These are phyloP conservation scores for Phytophthora fragariae DNA, from an alignment of 352 stramenopile species.

Conservation along the genomic window DNA sequence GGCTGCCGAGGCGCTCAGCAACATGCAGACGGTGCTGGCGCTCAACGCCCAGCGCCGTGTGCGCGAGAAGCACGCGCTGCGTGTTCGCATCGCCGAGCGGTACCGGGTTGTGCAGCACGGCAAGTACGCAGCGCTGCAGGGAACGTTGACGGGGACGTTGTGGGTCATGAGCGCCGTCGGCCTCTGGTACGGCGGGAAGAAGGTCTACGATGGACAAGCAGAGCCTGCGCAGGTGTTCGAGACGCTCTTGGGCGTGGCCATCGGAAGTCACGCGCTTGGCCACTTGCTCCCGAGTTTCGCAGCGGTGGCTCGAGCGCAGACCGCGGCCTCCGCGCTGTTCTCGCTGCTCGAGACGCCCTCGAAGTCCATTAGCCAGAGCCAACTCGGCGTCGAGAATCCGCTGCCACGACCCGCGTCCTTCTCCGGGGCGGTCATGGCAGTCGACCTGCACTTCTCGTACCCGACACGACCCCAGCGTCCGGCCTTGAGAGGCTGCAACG, in stretches of 20 bases:
- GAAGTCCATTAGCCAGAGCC: conserved; percentile 4
- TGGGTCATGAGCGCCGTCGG: conserved; percentile 41
- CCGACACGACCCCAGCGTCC: conserved; percentile 15
- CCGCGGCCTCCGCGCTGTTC: conserved; percentile 31
- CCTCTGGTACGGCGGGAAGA: conserved; percentile 36
- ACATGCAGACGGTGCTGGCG: conserved; percentile 38
- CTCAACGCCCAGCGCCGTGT: conserved; percentile 41
- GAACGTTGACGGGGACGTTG: conserved; percentile 22
- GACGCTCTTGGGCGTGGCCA: conserved; percentile 28
- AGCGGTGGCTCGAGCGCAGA: conserved; percentile 12
- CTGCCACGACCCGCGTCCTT: conserved; percentile 15
- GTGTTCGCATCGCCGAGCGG: conserved; percentile 24
- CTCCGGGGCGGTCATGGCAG: conserved; percentile 25
- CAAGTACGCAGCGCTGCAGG: conserved; percentile 21
- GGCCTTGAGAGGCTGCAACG: conserved; percentile 41
- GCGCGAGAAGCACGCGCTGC: conserved; percentile 32
- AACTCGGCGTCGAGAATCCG: conserved; percentile 12
- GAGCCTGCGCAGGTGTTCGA: conserved; percentile 24
- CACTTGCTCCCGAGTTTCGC: conserved; percentile 28
- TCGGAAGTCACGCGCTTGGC: conserved; percentile 34
- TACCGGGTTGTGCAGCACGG: conserved; percentile 10
- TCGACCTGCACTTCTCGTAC: conserved; percentile 37
- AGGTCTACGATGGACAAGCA: conserved; percentile 35
- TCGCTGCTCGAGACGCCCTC: conserved; percentile 17
- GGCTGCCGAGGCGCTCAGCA: conserved; percentile 34